A percentile compares a stretch with the other conserved stretches of the same genome.
Evolutionary conservation across 2,329 filamentous ascomycete species (phyloP).

Genomic region (Ceratocystis diversiconidia): DNA sequence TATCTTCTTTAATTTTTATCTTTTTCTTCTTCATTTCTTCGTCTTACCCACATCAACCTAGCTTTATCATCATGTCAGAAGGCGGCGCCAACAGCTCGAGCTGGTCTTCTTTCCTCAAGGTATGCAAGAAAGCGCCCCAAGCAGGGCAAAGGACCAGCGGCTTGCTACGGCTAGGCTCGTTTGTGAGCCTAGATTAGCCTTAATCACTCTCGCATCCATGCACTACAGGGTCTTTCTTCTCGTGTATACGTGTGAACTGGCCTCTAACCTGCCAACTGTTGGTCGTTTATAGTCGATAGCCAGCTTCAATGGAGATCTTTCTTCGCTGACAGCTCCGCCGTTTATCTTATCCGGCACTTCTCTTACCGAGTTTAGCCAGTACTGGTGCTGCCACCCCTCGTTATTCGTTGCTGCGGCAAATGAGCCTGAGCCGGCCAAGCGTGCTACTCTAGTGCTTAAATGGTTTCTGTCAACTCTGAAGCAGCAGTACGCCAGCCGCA

Average conservation of each 20-base stretch:
- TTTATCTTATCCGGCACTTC: slow-evolving; percentile 71
- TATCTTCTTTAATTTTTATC: neutral
- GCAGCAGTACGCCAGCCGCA: slow-evolving; percentile 62
- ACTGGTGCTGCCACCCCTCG: slow-evolving; percentile 66
- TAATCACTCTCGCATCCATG: neutral
- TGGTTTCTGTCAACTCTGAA: slow-evolving; percentile 93
- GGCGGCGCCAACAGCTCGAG: slow-evolving; percentile 30
- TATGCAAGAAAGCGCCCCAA: slow-evolving; percentile 21
- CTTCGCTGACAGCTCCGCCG: slow-evolving; percentile 65
- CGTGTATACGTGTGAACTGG: neutral
- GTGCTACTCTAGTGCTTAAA: slow-evolving; percentile 76
- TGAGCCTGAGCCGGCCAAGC: slow-evolving; percentile 66
- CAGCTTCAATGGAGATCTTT: slow-evolving; percentile 69
- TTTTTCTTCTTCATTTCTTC: slow-evolving; percentile 2
- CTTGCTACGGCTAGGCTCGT: no score
- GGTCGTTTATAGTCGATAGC: slow-evolving; percentile 46
- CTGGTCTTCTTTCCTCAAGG: slow-evolving; percentile 41
- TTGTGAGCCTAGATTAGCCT: neutral
- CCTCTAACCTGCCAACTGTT: neutral
- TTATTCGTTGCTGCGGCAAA: slow-evolving; percentile 70
- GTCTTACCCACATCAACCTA: neutral
- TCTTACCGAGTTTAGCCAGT: slow-evolving; percentile 65
- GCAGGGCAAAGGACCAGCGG: no score
- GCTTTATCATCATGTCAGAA: slow-evolving; percentile 13
- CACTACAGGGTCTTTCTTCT: neutral